Percentiles rank a stretch among this genome's conserved stretches.
Conservation (phyloP, 1,284 basidiomycete species). For the Trametes versicolor region DNA sequence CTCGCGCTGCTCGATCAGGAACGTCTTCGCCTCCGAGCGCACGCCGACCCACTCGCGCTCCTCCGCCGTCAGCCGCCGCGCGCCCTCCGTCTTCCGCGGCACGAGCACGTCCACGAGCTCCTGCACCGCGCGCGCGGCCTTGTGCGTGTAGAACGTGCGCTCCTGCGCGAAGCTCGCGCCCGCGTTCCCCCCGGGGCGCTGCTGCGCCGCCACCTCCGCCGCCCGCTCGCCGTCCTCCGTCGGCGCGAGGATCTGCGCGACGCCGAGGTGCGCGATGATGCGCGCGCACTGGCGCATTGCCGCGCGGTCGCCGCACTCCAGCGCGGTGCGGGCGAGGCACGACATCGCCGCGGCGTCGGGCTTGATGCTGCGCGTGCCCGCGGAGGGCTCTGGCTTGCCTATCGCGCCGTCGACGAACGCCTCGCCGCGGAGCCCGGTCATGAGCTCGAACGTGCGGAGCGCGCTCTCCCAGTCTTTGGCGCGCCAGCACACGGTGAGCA, state of each 20-base stretch:
- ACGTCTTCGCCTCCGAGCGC: constrained; percentile 29
- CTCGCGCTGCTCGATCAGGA: constrained; percentile 24
- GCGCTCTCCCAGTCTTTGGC: constrained; percentile 69
- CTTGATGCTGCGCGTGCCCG: constrained; percentile 35
- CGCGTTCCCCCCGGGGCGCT: not conserved
- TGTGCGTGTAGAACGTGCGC: constrained; percentile 34
- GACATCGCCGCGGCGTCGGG: constrained; percentile 61
- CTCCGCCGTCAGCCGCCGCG: constrained; percentile 18
- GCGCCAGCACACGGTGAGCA: constrained; percentile 67
- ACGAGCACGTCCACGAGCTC: constrained; percentile 36
- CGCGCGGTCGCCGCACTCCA: constrained; percentile 55
- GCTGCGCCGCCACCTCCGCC: not conserved
- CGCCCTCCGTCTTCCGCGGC: constrained; percentile 27
- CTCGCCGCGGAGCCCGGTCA: constrained; percentile 67
- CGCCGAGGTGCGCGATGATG: constrained; percentile 57
- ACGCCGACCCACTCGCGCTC: constrained; percentile 35
- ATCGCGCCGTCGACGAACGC: constrained; percentile 59
- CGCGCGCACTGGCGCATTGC: constrained; percentile 67
- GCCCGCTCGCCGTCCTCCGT: not conserved
- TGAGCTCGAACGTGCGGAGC: constrained; percentile 65
- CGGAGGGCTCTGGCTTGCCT: constrained; percentile 16
- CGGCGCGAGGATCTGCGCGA: constrained; percentile 30
- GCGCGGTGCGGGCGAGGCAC: constrained; percentile 62
- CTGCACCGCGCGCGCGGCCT: constrained; percentile 37
- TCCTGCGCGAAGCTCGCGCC: constrained; percentile 28